Conservation (phyloP, 2,329 filamentous ascomycete species). For the Aspergillus puulaauensis region DNA sequence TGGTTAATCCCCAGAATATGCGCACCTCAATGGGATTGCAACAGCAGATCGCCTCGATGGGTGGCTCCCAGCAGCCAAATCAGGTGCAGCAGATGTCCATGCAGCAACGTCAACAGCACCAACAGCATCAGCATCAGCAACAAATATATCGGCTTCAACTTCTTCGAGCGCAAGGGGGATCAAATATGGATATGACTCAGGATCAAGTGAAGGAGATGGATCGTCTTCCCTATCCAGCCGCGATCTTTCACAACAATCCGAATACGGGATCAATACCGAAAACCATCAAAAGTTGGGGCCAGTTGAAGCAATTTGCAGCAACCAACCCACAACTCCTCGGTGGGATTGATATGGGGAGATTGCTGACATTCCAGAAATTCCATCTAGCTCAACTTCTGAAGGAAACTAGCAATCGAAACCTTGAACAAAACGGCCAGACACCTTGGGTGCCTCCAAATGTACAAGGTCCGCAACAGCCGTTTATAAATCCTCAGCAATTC, state of each 20-base stretch:
- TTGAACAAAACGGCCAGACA: conserved; percentile 24
- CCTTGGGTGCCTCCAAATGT: conserved; percentile 23
- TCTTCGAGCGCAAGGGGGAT: conserved; percentile 31
- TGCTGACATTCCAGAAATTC: conserved; percentile 42
- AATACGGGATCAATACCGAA: conserved; percentile 45
- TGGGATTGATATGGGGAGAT: conserved; percentile 40
- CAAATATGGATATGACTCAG: conserved; percentile 36
- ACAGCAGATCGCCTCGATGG: conserved; percentile 34
- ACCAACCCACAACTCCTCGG: conserved; percentile 47
- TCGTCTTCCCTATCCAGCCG: conserved; percentile 36
- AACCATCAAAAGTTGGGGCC: conserved; percentile 55
- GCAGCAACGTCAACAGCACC: conserved; percentile 32
- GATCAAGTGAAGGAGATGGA: conserved; percentile 48
- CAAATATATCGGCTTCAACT: conserved; percentile 33
- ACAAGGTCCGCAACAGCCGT: conserved; percentile 28
- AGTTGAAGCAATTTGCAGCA: conserved; percentile 55
- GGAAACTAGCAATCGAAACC: conserved; percentile 20
- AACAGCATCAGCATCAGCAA: conserved; percentile 32
- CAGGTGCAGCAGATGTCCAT: conserved; percentile 34
- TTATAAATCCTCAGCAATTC: conserved; percentile 29
- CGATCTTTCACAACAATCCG: conserved; percentile 33
- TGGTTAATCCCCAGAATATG: conserved; percentile 35
- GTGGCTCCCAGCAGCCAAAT: conserved; percentile 27
- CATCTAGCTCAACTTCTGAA: conserved; percentile 45
- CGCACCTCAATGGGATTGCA: conserved; percentile 35